phyloP scores from a whole-genome alignment of 441 rosid genomes.

The Populus trichocarpa region DNA sequence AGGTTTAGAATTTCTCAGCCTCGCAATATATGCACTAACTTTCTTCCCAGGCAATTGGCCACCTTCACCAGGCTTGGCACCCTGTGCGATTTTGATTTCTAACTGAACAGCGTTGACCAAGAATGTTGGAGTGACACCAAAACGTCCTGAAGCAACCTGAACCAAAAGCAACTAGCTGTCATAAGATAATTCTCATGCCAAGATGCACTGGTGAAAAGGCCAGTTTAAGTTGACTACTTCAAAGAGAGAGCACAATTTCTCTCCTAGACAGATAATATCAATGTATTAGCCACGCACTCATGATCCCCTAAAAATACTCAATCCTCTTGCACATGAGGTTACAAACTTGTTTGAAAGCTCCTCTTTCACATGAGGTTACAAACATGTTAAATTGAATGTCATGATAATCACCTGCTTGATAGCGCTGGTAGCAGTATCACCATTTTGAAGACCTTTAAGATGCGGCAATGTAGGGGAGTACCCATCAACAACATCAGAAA shows the following conservation, averaged over 20 bases:
- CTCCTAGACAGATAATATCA: not conserved
- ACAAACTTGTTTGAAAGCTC: no score
- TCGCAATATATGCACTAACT: slow-evolving; percentile 98
- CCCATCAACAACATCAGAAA: slow-evolving; percentile 93
- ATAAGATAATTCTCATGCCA: not conserved
- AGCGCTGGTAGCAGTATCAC: slow-evolving; percentile 99
- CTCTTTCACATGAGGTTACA: slow-evolving; percentile 1
- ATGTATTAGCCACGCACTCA: slow-evolving; percentile 5
- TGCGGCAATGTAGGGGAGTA: slow-evolving; percentile 97
- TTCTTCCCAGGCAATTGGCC: slow-evolving; percentile 99
- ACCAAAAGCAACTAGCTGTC: slow-evolving; percentile 19
- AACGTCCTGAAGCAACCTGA: slow-evolving; percentile 99
- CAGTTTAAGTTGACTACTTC: not conserved
- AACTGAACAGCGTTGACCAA: slow-evolving; percentile 93
- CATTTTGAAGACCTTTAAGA: slow-evolving; percentile 99
- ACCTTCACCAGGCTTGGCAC: slow-evolving; percentile 99
- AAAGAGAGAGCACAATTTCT: not conserved
- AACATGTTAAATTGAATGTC: slow-evolving; percentile 17
- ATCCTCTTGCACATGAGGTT: not conserved
- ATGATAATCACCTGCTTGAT: slow-evolving; percentile 76
- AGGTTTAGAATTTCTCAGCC: slow-evolving; percentile 95
- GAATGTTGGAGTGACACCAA: slow-evolving; percentile 98
- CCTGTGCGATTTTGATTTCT: slow-evolving; percentile 99
- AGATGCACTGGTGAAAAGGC: not conserved
- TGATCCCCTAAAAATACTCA: not conserved